Percentiles rank a stretch among this genome's conserved stretches.
These are phyloP conservation scores for Graphilbum ipis-grandicollis DNA, from an alignment of 2,329 filamentous ascomycete species.

Conservation along the genomic window DNA sequence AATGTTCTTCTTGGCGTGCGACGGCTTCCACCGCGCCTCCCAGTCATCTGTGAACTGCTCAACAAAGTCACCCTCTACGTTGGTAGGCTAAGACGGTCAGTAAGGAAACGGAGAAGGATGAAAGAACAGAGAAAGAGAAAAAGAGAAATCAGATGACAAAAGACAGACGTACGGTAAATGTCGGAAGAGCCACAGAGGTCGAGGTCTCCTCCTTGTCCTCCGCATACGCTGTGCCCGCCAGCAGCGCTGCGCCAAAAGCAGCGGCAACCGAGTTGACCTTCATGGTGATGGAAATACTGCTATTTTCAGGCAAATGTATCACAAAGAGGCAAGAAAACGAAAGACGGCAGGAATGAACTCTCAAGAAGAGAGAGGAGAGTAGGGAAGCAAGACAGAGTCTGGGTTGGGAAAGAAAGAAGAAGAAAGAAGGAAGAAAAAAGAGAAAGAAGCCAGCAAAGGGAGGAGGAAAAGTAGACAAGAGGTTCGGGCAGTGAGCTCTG, in stretches of 20 bases:
- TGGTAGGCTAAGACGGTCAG: conserved; percentile 47
- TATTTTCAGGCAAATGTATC: no score
- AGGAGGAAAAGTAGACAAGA: no score
- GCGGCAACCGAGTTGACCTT: conserved; percentile 68
- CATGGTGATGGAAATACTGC: conserved; percentile 41
- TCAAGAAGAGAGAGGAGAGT: not conserved
- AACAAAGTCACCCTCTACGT: conserved; percentile 81
- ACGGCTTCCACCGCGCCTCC: conserved; percentile 85
- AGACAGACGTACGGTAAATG: conserved; percentile 69
- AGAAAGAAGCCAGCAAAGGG: no score
- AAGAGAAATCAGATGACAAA: no score
- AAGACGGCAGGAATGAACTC: not conserved
- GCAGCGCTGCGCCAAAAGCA: conserved; percentile 55
- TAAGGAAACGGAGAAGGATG: not conserved
- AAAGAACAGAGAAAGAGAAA: no score
- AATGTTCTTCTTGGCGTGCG: conserved; percentile 86
- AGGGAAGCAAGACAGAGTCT: conserved; percentile 1
- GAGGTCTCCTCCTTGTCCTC: conserved; percentile 39
- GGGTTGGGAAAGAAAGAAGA: conserved; percentile 2
- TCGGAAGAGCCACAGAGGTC: conserved; percentile 48
- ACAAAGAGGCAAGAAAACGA: not conserved
- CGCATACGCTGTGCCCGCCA: conserved; percentile 52
- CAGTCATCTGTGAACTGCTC: conserved; percentile 98
- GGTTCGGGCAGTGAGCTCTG: conserved; percentile 3
- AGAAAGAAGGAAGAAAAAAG: not conserved